These are phyloP conservation scores for Pterocarpus santalinus DNA, from an alignment of 306 rosid species.

Conservation along the genomic window DNA sequence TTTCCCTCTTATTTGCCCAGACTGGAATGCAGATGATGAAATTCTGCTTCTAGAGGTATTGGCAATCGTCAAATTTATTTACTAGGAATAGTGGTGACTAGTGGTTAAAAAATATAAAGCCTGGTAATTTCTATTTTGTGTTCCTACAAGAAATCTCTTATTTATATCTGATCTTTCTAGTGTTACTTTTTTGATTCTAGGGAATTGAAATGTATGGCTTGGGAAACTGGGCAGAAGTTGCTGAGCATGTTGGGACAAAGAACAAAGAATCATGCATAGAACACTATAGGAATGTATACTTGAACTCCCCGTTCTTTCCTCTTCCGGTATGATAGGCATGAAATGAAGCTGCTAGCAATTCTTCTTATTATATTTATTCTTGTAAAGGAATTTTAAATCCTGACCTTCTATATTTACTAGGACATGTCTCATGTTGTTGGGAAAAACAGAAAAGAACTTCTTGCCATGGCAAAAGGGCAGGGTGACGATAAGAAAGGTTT, in stretches of 20 bases:
- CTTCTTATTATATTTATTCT: slow-evolving; percentile 27
- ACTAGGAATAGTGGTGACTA: slow-evolving; percentile 19
- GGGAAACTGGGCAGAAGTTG: slow-evolving; percentile 98
- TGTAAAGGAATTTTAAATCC: slow-evolving; percentile 44
- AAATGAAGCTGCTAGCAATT: slow-evolving; percentile 11
- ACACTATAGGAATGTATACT: slow-evolving; percentile 80
- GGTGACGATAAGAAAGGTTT: slow-evolving; percentile 94
- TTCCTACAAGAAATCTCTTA: slow-evolving; percentile 20
- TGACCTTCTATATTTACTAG: slow-evolving; percentile 57
- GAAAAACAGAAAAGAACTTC: slow-evolving; percentile 92
- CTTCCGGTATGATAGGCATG: slow-evolving; percentile 79
- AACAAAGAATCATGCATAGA: slow-evolving; percentile 91
- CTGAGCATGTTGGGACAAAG: slow-evolving; percentile 99
- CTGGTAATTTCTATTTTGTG: slow-evolving; percentile 20
- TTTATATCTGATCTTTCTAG: slow-evolving; percentile 29
- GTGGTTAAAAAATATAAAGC: slow-evolving; percentile 28
- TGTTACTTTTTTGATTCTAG: slow-evolving; percentile 51
- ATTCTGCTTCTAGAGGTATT: slow-evolving; percentile 93
- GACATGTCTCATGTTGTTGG: slow-evolving; percentile 99
- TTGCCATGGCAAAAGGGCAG: slow-evolving; percentile 97
- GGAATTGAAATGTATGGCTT: slow-evolving; percentile 98
- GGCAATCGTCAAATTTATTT: slow-evolving; percentile 34
- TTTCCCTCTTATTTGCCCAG: slow-evolving; percentile 93
- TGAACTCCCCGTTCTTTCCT: slow-evolving; percentile 85
- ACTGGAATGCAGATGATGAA: slow-evolving; percentile 99